Evolutionary conservation across 345 rosid species (phyloP).

Genomic region (Turritis glabra): DNA sequence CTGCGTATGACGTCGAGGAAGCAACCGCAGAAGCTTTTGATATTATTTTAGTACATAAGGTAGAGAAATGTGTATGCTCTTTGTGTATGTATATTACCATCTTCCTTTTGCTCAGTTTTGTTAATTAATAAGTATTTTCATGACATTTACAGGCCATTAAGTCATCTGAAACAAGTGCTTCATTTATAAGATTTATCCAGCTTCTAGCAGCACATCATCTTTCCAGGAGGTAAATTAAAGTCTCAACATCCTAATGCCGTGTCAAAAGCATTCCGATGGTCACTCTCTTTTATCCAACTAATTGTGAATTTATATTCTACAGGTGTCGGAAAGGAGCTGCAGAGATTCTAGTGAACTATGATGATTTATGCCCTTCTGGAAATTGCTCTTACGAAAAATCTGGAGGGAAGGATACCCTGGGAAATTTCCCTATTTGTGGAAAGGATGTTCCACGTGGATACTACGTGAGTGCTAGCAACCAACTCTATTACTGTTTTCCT

Average conservation of each 20-base stretch:
- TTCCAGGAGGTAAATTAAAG: slow-evolving; percentile 65
- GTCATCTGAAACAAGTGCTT: slow-evolving; percentile 67
- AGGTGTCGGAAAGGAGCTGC: slow-evolving; percentile 99
- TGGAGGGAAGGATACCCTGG: slow-evolving; percentile 46
- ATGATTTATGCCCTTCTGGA: slow-evolving; percentile 68
- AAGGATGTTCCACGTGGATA: slow-evolving; percentile 98
- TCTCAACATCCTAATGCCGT: slow-evolving; percentile 7
- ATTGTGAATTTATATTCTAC: slow-evolving; percentile 29
- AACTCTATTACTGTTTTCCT: slow-evolving; percentile 2
- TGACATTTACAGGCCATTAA: slow-evolving; percentile 68
- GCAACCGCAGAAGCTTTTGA: slow-evolving; percentile 82
- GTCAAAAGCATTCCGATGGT: slow-evolving; percentile 11
- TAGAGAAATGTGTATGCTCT: slow-evolving; percentile 24
- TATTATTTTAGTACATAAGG: slow-evolving; percentile 75
- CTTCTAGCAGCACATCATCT: slow-evolving; percentile 91
- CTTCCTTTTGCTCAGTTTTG: background rate
- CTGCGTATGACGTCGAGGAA: slow-evolving; percentile 94
- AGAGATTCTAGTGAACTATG: slow-evolving; percentile 80
- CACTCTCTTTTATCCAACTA: slow-evolving; percentile 20
- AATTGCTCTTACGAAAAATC: slow-evolving; percentile 44
- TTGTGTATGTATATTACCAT: slow-evolving; percentile 6
- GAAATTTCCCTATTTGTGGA: slow-evolving; percentile 78
- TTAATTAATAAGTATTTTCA: slow-evolving; percentile 7
- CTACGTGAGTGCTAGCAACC: slow-evolving; percentile 54
- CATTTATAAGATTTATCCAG: slow-evolving; percentile 81